Conservation (phyloP, 495 filamentous ascomycete species). For the Podospora pseudopauciseta region DNA sequence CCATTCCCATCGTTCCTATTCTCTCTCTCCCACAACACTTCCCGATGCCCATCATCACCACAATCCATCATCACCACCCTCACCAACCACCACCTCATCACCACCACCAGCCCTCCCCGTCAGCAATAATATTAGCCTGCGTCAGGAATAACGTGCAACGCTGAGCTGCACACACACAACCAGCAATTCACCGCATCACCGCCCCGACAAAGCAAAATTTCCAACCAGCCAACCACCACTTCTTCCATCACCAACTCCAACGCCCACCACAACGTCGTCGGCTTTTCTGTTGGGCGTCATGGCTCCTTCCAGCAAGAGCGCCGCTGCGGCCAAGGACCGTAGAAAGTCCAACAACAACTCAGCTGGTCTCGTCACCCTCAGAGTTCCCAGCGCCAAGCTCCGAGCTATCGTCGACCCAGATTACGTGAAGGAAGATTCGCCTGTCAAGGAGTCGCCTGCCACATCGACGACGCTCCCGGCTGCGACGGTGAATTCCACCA, state of each 20-base stretch:
- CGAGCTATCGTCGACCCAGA: slow-evolving; percentile 44
- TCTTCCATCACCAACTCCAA: slow-evolving; percentile 16
- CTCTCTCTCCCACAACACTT: slow-evolving; percentile 22
- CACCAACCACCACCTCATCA: slow-evolving; percentile 24
- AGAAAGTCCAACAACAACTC: slow-evolving; percentile 38
- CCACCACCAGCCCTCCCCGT: slow-evolving; percentile 20
- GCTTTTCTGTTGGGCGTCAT: slow-evolving; percentile 25
- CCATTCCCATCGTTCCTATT: slow-evolving; percentile 22
- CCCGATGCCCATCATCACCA: slow-evolving; percentile 25
- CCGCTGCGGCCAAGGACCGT: slow-evolving; percentile 43
- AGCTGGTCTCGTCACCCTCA: slow-evolving; percentile 36
- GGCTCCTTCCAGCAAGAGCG: slow-evolving; percentile 41
- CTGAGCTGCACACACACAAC: slow-evolving; percentile 25
- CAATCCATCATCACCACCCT: slow-evolving; percentile 22
- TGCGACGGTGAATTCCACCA: slow-evolving; percentile 31
- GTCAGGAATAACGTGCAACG: slow-evolving; percentile 32
- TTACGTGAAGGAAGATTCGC: slow-evolving; percentile 43
- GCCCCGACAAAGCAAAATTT: slow-evolving; percentile 25
- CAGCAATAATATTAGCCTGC: slow-evolving; percentile 35
- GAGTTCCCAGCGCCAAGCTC: slow-evolving; percentile 37
- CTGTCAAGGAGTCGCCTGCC: slow-evolving; percentile 32
- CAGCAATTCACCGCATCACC: slow-evolving; percentile 29
- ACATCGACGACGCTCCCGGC: slow-evolving; percentile 28
- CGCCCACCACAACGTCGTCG: slow-evolving; percentile 16
- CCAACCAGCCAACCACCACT: slow-evolving; percentile 12